These are phyloP conservation scores for Rhodocollybia butyracea DNA, from an alignment of 768 basidiomycete genomes.

Conservation along the genomic window DNA sequence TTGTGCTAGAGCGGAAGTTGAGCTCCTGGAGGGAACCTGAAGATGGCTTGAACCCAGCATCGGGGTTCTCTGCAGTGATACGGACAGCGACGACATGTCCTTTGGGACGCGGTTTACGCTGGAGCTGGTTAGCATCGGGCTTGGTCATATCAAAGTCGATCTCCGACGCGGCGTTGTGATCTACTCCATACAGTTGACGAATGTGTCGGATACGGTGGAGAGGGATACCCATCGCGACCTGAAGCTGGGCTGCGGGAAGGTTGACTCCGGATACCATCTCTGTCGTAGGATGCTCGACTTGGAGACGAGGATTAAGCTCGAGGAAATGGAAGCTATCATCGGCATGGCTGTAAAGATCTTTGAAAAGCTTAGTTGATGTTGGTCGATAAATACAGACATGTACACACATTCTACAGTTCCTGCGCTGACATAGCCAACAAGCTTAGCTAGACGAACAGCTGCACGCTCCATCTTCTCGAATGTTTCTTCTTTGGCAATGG, in stretches of 20 bases:
- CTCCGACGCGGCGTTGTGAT: conserved; percentile 81
- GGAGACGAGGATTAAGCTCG: conserved; percentile 97
- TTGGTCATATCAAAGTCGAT: conserved; percentile 97
- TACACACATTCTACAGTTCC: conserved; percentile 94
- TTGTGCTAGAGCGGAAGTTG: conserved; percentile 98
- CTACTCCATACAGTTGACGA: conserved; percentile 92
- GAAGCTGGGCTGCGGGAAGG: conserved; percentile 94
- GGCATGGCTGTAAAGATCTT: conserved; percentile 91
- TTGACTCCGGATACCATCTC: conserved; percentile 99
- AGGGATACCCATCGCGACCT: conserved; percentile 97
- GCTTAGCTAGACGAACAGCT: conserved; percentile 97
- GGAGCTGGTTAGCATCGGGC: conserved; percentile 82
- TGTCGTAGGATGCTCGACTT: conserved; percentile 99
- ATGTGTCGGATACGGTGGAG: conserved; percentile 95
- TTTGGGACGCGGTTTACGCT: conserved; percentile 94
- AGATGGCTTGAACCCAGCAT: conserved; percentile 99
- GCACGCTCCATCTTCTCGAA: conserved; percentile 99
- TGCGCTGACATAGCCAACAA: conserved; percentile 98
- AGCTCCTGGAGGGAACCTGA: conserved; percentile 96
- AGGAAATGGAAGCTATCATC: conserved; percentile 97
- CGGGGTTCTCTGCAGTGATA: conserved; percentile 99
- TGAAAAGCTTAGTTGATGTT: conserved; percentile 2
- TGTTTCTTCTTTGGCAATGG: conserved; percentile 87
- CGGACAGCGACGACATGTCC: conserved; percentile 99
- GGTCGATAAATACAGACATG: conserved; percentile 6